These are phyloP conservation scores for Penicillium argentinense DNA, from an alignment of 495 filamentous ascomycete species.

Conservation along the genomic window DNA sequence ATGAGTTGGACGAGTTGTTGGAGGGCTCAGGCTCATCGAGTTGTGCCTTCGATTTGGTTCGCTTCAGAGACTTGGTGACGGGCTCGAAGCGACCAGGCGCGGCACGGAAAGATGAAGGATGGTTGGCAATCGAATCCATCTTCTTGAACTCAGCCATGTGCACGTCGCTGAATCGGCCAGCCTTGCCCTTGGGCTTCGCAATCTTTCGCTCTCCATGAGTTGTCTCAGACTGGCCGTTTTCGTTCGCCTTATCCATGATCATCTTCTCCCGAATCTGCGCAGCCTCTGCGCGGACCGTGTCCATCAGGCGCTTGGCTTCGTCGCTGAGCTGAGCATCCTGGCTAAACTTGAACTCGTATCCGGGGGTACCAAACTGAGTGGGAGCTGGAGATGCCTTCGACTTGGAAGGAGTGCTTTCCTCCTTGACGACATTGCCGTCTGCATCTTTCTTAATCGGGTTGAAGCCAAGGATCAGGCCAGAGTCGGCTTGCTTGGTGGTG, in stretches of 20 bases:
- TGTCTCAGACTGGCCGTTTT: slow-evolving; percentile 35
- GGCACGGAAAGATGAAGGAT: slow-evolving; percentile 75
- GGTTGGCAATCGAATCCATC: slow-evolving; percentile 91
- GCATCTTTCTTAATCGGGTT: slow-evolving; percentile 55
- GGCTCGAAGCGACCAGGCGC: slow-evolving; percentile 57
- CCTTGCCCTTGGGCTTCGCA: slow-evolving; percentile 73
- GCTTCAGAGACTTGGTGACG: slow-evolving; percentile 61
- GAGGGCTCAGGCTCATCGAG: slow-evolving; percentile 56
- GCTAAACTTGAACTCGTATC: slow-evolving; percentile 73
- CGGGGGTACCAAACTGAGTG: slow-evolving; percentile 53
- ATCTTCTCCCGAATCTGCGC: slow-evolving; percentile 66
- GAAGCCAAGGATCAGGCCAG: slow-evolving; percentile 66
- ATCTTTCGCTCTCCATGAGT: slow-evolving; percentile 62
- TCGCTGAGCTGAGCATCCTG: slow-evolving; percentile 64
- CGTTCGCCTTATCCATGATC: slow-evolving; percentile 49
- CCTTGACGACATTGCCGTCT: slow-evolving; percentile 38
- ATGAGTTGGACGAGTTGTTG: slow-evolving; percentile 31
- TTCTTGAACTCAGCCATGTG: slow-evolving; percentile 91
- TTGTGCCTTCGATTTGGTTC: slow-evolving; percentile 71
- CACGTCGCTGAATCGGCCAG: slow-evolving; percentile 71
- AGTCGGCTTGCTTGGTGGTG: slow-evolving; percentile 66
- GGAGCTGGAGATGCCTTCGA: slow-evolving; percentile 34
- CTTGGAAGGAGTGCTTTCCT: slow-evolving; percentile 48
- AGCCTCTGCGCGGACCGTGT: slow-evolving; percentile 68
- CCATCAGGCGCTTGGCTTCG: slow-evolving; percentile 76